Conservation (phyloP, 192 early-diverging fungal genomes). For the Pecoramyces ruminantium region DNA sequence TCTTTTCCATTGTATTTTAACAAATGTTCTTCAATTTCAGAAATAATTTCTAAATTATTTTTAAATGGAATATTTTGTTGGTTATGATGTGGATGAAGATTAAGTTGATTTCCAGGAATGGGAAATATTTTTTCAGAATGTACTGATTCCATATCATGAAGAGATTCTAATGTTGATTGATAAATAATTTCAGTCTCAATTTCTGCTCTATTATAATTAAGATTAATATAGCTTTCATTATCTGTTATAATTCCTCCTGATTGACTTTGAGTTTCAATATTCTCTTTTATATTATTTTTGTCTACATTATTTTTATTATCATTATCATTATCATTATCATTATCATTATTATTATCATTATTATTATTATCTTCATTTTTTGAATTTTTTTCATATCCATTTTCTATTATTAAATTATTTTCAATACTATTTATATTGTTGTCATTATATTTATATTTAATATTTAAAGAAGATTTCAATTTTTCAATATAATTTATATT, state of each 20-base stretch:
- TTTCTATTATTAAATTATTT: too few species aligned
- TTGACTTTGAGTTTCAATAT: not conserved
- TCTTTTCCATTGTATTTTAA: not conserved
- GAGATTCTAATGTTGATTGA: not conserved
- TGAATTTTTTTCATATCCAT: too few species aligned
- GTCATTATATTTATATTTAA: too few species aligned
- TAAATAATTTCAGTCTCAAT: not conserved
- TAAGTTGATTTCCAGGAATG: too few species aligned
- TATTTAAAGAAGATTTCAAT: too few species aligned
- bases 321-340: not conserved
- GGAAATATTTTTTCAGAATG: not conserved
- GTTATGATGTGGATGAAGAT: too few species aligned
- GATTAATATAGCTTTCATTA: not conserved
- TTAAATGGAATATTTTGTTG: not conserved
- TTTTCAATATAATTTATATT: too few species aligned
- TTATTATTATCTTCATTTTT: not conserved
- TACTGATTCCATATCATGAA: not conserved
- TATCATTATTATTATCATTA: not conserved
- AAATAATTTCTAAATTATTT: not conserved
- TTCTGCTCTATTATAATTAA: not conserved
- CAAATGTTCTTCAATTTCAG: not conserved
- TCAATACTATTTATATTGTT: too few species aligned
- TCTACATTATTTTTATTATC: not conserved
- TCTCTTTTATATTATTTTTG: not conserved
- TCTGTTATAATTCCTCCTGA: not conserved